Conservation (phyloP, 139 green algal species). For the Haematococcus sp. region DNA sequence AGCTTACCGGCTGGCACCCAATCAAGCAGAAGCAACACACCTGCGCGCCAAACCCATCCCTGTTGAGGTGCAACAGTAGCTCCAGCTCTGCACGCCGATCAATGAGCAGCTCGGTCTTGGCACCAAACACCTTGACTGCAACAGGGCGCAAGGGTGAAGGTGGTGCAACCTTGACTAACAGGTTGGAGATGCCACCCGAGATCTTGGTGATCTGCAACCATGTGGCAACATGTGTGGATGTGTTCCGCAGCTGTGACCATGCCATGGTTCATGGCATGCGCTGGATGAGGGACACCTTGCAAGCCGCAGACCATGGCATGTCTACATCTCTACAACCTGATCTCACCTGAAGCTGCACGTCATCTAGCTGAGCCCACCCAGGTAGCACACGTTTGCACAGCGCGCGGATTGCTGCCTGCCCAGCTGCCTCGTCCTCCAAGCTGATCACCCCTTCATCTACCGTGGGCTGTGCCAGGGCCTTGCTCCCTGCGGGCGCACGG, state of each 20-base stretch:
- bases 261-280: background rate
- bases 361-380: slow-evolving; percentile 27
- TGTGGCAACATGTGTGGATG: background rate
- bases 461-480: background rate
- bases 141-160: slow-evolving; percentile 41
- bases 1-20: background rate
- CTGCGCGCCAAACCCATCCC: slow-evolving; percentile 73
- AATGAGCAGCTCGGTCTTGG: slow-evolving; percentile 86
- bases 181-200: slow-evolving; percentile 87
- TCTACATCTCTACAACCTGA: slow-evolving; percentile 28
- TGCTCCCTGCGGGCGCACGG: background rate
- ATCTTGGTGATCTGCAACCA: slow-evolving; percentile 59
- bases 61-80: slow-evolving; percentile 57
- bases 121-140: slow-evolving; percentile 84
- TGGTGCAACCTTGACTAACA: slow-evolving; percentile 62
- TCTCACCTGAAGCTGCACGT: background rate
- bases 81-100: slow-evolving; percentile 67
- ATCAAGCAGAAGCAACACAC: slow-evolving; percentile 7
- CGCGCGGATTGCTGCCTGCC: slow-evolving; percentile 8
- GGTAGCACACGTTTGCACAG: slow-evolving; percentile 39
- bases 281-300: too few relatives aligned
- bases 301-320: too few relatives aligned
- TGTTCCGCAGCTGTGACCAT: background rate
- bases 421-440: background rate
- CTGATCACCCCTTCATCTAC: background rate